Evolutionary conservation across 495 filamentous ascomycete genomes (phyloP).

Genomic region (Darksidea phi): DNA sequence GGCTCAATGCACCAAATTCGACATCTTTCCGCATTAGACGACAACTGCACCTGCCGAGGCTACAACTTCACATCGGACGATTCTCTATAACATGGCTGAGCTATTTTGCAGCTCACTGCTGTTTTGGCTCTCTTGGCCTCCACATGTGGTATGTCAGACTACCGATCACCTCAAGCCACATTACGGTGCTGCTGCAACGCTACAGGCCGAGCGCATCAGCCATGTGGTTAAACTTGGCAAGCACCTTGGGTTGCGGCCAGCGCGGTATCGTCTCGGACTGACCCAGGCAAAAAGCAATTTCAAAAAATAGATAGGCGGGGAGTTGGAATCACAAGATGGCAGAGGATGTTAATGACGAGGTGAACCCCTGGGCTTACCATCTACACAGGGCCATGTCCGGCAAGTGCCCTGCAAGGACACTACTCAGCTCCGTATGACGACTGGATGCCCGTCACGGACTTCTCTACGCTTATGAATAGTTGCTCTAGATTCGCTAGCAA

Average conservation of each 20-base stretch:
- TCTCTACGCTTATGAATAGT: not conserved
- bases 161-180: conserved; percentile 48
- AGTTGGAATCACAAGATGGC: conserved; percentile 48
- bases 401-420: conserved; percentile 3
- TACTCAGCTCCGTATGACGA: too few species aligned
- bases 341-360: conserved; percentile 51
- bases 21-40: too few species aligned
- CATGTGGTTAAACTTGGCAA: conserved; percentile 45
- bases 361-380: conserved; percentile 49
- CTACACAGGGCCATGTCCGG: conserved; percentile 44
- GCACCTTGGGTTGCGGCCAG: conserved; percentile 49
- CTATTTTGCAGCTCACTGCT: not conserved
- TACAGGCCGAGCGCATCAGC: conserved; percentile 47
- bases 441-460: too few species aligned
- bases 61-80: too few species aligned
- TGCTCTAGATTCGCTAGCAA: conserved; percentile 48
- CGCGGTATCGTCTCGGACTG: conserved; percentile 50
- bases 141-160: conserved; percentile 43
- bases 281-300: conserved; percentile 50
- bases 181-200: conserved; percentile 44
- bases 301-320: conserved; percentile 45
- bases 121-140: not conserved
- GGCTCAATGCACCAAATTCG: too few species aligned
- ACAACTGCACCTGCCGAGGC: too few species aligned
- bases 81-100: too few species aligned